phyloP scores from a whole-genome alignment of 192 early-diverging fungal species.

The Endogone sp. region DNA sequence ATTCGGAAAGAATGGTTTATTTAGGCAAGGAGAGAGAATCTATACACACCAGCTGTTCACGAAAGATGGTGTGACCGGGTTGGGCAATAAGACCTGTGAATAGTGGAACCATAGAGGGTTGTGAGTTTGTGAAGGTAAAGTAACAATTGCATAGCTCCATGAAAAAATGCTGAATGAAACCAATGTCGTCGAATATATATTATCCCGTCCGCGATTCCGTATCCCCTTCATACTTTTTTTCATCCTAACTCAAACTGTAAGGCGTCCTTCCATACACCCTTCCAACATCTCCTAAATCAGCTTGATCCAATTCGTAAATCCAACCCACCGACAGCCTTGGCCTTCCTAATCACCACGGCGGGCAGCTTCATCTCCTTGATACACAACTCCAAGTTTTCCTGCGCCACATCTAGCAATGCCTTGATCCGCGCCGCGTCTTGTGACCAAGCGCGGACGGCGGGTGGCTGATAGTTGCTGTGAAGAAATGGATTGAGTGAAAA shows the following conservation, averaged over 20 bases:
- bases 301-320: neutral
- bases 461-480: conserved; percentile 39
- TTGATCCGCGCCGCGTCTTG: conserved; percentile 40
- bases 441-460: conserved; percentile 45
- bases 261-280: no score
- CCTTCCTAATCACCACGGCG: conserved; percentile 69
- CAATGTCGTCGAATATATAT: no score
- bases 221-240: no score
- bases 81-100: conserved; percentile 49
- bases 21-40: neutral
- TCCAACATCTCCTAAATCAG: no score
- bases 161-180: no score
- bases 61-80: conserved; percentile 47
- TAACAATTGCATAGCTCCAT: no score
- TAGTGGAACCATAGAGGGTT: neutral
- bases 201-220: no score
- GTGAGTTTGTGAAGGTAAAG: neutral
- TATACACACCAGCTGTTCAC: conserved; percentile 62
- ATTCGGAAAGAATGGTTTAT: neutral
- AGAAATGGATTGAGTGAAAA: neutral
- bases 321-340: conserved; percentile 64
- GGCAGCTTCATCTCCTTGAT: conserved; percentile 63
- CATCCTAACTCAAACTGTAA: no score
- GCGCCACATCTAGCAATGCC: conserved; percentile 71
- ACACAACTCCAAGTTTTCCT: conserved; percentile 57